These are phyloP conservation scores for Mucor mucedo DNA, from an alignment of 371 early-diverging fungal species.

Conservation along the genomic window DNA sequence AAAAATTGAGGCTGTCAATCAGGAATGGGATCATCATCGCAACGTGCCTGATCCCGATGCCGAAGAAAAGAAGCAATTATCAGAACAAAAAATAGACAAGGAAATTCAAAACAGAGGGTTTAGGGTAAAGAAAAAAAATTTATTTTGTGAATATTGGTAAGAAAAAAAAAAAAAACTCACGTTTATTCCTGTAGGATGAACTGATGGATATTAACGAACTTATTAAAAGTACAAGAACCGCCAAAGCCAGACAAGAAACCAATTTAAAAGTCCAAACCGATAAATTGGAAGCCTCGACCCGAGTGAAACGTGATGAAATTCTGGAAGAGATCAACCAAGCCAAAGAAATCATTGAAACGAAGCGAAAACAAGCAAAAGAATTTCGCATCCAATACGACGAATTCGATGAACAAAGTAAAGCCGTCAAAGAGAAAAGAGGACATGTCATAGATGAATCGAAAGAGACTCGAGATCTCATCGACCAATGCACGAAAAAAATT, in stretches of 20 bases:
- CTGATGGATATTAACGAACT: slow-evolving; percentile 11
- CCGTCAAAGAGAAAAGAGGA: slow-evolving; percentile 19
- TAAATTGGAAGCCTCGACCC: slow-evolving; percentile 36
- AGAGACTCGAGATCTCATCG: not conserved
- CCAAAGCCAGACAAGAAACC: slow-evolving; percentile 33
- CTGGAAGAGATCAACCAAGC: slow-evolving; percentile 43
- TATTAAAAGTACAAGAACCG: slow-evolving; percentile 31
- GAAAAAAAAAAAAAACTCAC: no score
- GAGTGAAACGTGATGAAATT: slow-evolving; percentile 21
- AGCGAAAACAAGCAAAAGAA: not conserved
- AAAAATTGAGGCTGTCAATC: slow-evolving; percentile 6
- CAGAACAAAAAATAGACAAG: not conserved
- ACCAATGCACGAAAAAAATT: no score
- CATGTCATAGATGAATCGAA: not conserved
- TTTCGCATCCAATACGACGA: slow-evolving; percentile 27
- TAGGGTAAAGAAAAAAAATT: not conserved
- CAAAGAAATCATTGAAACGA: slow-evolving; percentile 18
- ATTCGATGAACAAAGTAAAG: slow-evolving; percentile 21
- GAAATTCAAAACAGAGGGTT: slow-evolving; percentile 3
- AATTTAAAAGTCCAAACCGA: slow-evolving; percentile 38
- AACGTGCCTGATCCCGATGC: slow-evolving; percentile 9
- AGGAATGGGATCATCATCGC: slow-evolving; percentile 16
- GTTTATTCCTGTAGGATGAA: slow-evolving; percentile 3
- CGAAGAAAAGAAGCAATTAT: slow-evolving; percentile 10
- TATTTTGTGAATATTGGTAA: no score